A percentile compares a stretch with the other conserved stretches of the same genome.
phyloP scores from a whole-genome alignment of 129 eudicot genomes.

The Tagetes patula region DNA sequence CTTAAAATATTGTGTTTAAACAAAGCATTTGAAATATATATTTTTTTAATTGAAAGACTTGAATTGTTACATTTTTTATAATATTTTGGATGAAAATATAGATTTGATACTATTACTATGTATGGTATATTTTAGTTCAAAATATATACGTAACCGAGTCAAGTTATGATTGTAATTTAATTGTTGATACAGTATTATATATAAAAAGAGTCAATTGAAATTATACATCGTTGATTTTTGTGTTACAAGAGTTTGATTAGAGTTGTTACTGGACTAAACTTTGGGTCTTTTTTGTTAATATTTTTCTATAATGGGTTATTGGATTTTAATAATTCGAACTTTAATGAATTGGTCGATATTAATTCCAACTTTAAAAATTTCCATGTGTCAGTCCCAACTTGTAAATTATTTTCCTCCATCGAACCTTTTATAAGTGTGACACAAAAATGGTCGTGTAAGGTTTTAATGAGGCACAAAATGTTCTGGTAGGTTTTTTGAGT shows the following conservation, averaged over 20 bases:
- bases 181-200: not conserved
- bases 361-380: no score
- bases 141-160: not conserved
- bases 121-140: not conserved
- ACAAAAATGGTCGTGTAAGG: no score
- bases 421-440: no score
- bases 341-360: no score
- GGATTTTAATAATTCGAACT: no score
- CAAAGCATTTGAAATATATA: not conserved
- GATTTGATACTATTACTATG: not conserved
- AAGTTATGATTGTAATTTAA: not conserved
- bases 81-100: not conserved
- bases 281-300: not conserved
- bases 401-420: no score
- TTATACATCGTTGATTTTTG: not conserved
- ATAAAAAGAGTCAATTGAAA: not conserved
- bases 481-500: no score
- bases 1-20: not conserved
- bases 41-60: not conserved
- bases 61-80: not conserved
- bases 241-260: not conserved
- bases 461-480: no score
- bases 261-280: not conserved
- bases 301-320: no score
- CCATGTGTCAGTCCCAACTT: no score